Evolutionary conservation across 163 green algal species (phyloP), one percentile per base, ranked within the genome.

Genomic region (Prototheca cutis): DNA sequence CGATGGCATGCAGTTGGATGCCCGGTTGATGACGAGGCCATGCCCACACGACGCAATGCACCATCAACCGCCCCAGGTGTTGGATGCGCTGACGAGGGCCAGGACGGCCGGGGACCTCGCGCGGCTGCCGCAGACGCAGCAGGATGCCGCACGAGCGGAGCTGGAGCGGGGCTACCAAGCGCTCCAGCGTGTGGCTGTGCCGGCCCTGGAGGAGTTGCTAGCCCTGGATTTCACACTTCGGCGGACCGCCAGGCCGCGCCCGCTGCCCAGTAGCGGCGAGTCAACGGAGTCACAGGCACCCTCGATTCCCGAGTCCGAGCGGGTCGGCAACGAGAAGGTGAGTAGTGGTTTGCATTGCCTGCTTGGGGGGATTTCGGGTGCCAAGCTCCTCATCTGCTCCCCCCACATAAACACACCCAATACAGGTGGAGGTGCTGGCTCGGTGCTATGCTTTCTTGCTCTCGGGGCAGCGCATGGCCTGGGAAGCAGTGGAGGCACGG

Each of bases 121-220:
- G 55, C 1, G 45, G 13, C 47, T 72, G 2, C 53, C 18, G 10
- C 36, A 29, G 6, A 28, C 23, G 4, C 57, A 66, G 30, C n/a
- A 17, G 28, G 61, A 62, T 36, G 47, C 5, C 47, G 45, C 31
- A 17, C 48, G 24, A 19, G 28, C 24, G 10, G 25, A 47, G 32
- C 59, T 49, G 3, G 18, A 48, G 55, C 29, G 25, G 10, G 27
- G 61, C 2, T 56, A 31, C 31, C 15, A 62, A 27, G 52, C 40
- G 24, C 17, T 67, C 6, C 28, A 54, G n/a, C 18, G 5, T 6
- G 23, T 31, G 7, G 15, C 67, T 34, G 5, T 65, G n/a, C 66
- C 66, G 25, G 4, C 40, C 18, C 55, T 75, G 49, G 67, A 75
- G 29, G 23, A 2, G 2, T 19, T 70, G 30, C 36, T 75, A 18